Evolutionary conservation across 805 yeast genomes (phyloP), one percentile per base, ranked within the genome.

Genomic region (Candida boidinii): DNA sequence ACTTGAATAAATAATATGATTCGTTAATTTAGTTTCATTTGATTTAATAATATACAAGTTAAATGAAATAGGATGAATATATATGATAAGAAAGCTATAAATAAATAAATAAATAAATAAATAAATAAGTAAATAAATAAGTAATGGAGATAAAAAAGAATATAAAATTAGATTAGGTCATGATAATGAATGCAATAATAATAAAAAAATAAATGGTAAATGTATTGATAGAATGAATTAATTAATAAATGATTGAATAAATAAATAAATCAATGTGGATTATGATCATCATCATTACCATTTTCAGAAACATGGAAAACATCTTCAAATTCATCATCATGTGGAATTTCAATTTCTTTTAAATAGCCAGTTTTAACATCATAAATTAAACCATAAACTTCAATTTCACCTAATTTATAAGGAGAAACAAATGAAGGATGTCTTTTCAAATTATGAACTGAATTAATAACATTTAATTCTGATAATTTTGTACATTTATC

Each of bases 341-440:
- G 38, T 7, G 48, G 45, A 4, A 55, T 38, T 23, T 56, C 59
- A 13, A 58, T 34, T 36, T 58, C 58, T 22, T 44, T 46, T 35
- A 86, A 61, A 20, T 67, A 64, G 17, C 96, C 96, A 12, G 82
- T 70, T 23, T 70, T 76, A 17, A 86, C 94, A 51, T 87, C 86
- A 60, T 86, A 88, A 31, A 88, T 70, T 48, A 87, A 56, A 0
- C 95, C 96, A 68, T 83, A 76, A 27, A 88, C 78, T 51, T 82
- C 80, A 23, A 88, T 66, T 11, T 76, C 73, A 9, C 79, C 74
- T 37, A 62, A 65, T 29, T 66, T 64, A 34, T 76, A 56, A 17
- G 92, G 94, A 34, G 69, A 66, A 35, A 73, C 66, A 18, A 86
- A 90, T 30, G 77, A 70, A 27, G 80, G 79, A 50, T 79, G 79